Percentiles rank a stretch among this genome's conserved stretches.
Conservation (phyloP, 2,329 filamentous ascomycete species). For the Helotiales sp. region DNA sequence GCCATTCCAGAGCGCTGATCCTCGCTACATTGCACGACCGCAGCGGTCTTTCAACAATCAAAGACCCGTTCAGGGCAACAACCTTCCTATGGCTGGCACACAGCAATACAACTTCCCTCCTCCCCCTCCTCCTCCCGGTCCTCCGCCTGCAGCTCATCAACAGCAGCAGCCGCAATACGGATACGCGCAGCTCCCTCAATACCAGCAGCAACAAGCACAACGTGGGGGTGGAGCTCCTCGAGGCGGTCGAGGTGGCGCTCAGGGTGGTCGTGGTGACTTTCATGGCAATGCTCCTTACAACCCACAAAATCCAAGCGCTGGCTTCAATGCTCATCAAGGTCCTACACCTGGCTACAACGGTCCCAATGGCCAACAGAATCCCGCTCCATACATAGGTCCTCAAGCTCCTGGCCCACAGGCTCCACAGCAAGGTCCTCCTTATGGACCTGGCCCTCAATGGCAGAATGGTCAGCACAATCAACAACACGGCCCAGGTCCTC, state of each 20-base stretch:
- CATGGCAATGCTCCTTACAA: constrained; percentile 30
- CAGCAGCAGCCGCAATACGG: constrained; percentile 32
- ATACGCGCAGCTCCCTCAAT: constrained; percentile 28
- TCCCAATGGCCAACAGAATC: constrained; percentile 30
- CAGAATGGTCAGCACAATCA: constrained; percentile 28
- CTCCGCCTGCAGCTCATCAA: constrained; percentile 29
- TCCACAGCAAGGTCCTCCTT: constrained; percentile 20
- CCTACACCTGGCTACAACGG: constrained; percentile 30
- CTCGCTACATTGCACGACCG: background rate
- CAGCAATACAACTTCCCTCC: constrained; percentile 38
- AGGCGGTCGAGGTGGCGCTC: constrained; percentile 33
- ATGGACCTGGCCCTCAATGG: constrained; percentile 30
- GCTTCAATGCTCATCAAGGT: constrained; percentile 25
- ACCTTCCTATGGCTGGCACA: constrained; percentile 28
- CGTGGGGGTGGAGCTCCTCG: constrained; percentile 34
- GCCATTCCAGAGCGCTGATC: background rate
- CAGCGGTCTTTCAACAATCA: background rate
- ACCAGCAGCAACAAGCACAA: constrained; percentile 28
- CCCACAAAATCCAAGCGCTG: constrained; percentile 26
- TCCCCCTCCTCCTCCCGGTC: constrained; percentile 36
- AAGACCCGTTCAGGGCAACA: constrained; percentile 1
- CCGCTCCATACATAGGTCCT: constrained; percentile 35
- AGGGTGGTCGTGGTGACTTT: constrained; percentile 33
- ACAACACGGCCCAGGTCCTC: constrained; percentile 27
- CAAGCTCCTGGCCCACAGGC: constrained; percentile 32